Evolutionary conservation across 2,329 filamentous ascomycete species (phyloP), one percentile per base, ranked within the genome.

Genomic region (Fusarium heterosporum): DNA sequence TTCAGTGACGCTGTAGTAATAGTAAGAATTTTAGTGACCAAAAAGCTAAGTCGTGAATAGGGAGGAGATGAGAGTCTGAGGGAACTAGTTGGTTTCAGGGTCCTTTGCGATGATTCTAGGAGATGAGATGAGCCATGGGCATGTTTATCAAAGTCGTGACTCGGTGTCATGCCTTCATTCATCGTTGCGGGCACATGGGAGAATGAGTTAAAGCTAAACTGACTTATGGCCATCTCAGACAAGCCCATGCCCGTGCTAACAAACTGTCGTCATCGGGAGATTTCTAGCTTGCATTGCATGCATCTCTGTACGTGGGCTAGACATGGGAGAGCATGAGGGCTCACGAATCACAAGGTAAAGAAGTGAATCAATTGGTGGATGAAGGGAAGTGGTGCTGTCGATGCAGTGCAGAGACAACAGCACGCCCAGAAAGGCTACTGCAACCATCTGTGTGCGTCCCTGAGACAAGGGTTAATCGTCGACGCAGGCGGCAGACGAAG

Each of bases 211-310:
- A 64, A 36, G 54, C 47, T 34, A 42, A 41, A 28, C 32, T 26
- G 22, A 22, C 22, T 22, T 22, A 28, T 14, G 25, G 32, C 32
- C 40, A 47, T 13, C 30, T 29, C 47, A 66, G 56, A 65, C 45
- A 57, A 40, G 53, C 61, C 48, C 45, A 61, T 52, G 57, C 39
- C 57, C 39, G 61, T 48, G 57, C 66, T 48, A 55, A 22, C 22
- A 22, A 65, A 47, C 43, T 70, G 66, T 64, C 67, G 69, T 72
- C 67, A 69, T 73, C 54, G 66, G 60, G 50, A 39, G 46, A 61
- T 66, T 58, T 61, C 47, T 63, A 46, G 65, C 63, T 30, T 63
- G 61, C 57, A 53, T 62, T 66, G 60, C 61, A 68, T 69, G 56
- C 55, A 43, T 55, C 56, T 68, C 52, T 66, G 56, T 49, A 68